phyloP scores from a whole-genome alignment of 1,139 yeast species.

The Suhomyces chickasaworum region DNA sequence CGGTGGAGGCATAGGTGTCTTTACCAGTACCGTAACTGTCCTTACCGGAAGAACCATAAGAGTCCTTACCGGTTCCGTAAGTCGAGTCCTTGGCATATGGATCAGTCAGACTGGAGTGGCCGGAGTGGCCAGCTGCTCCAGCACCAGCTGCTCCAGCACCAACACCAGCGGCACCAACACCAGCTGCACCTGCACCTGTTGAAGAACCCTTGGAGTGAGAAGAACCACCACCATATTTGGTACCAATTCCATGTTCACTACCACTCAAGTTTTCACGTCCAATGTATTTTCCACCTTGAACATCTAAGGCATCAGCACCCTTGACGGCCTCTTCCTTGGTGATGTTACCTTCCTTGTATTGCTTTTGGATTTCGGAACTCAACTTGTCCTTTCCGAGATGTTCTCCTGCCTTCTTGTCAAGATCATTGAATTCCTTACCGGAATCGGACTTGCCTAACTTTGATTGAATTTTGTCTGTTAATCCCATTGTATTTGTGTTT shows the following conservation, averaged over 20 bases:
- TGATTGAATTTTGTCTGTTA: constrained; percentile 36
- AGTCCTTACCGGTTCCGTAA: constrained; percentile 13
- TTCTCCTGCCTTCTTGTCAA: constrained; percentile 26
- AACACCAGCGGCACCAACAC: constrained; percentile 10
- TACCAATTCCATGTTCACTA: constrained; percentile 33
- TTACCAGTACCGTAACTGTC: constrained; percentile 13
- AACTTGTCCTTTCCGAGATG: constrained; percentile 27
- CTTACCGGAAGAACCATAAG: constrained; percentile 10
- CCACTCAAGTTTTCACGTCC: constrained; percentile 37
- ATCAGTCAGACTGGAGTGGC: constrained; percentile 14
- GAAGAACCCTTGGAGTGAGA: constrained; percentile 5
- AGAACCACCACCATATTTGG: constrained; percentile 23
- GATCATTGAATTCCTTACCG: constrained; percentile 9
- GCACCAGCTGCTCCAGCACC: constrained; percentile 14
- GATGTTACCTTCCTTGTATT: constrained; percentile 34
- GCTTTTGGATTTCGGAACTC: constrained; percentile 27
- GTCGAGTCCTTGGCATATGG: constrained; percentile 10
- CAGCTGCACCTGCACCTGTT: constrained; percentile 15
- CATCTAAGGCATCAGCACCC: constrained; percentile 31
- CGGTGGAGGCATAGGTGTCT: constrained; percentile 13
- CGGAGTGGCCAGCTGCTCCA: constrained; percentile 13
- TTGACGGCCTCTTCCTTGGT: constrained; percentile 32
- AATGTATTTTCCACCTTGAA: constrained; percentile 29
- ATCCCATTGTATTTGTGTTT: constrained; percentile 29
- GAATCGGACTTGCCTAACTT: constrained; percentile 29